Percentiles rank a stretch among this genome's conserved stretches.
Evolutionary conservation across 306 rosid species (phyloP).

Genomic region (Glycyrrhiza uralensis): DNA sequence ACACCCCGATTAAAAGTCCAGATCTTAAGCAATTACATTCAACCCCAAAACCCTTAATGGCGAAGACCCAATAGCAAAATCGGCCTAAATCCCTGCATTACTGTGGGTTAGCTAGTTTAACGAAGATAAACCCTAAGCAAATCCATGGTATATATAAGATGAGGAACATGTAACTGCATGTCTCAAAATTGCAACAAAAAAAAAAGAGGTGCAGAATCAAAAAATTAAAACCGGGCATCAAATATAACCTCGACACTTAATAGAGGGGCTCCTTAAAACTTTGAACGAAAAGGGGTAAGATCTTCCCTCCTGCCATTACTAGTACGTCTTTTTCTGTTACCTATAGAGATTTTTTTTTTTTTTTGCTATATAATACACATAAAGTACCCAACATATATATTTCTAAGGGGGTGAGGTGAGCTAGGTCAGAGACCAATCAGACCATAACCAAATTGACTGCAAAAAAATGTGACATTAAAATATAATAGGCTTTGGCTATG

Average conservation of each 20-base stretch:
- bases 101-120: conserved; percentile 23
- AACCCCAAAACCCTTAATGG: conserved; percentile 44
- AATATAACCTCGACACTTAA: conserved; percentile 37
- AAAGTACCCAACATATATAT: conserved; percentile 30
- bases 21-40: conserved; percentile 20
- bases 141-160: conserved; percentile 33
- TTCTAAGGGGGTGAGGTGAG: conserved; percentile 28
- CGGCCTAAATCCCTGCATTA: conserved; percentile 39
- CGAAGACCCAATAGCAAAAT: conserved; percentile 37
- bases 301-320: conserved; percentile 39
- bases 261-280: conserved; percentile 24
- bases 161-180: conserved; percentile 49
- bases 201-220: conserved; percentile 31
- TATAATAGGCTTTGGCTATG: conserved; percentile 46
- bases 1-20: not conserved
- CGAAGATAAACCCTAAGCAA: conserved; percentile 51
- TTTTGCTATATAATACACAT: not conserved
- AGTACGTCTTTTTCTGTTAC: conserved; percentile 39
- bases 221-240: conserved; percentile 38
- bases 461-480: conserved; percentile 51
- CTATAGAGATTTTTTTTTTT: not conserved
- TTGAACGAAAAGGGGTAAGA: conserved; percentile 38
- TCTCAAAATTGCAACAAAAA: not conserved
- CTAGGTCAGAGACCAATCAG: conserved; percentile 48
- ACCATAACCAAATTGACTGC: conserved; percentile 48